A percentile compares a stretch with the other conserved stretches of the same genome.
Evolutionary conservation across 805 yeast species (phyloP).

Genomic region (Vanderwaltozyma yarrowii): DNA sequence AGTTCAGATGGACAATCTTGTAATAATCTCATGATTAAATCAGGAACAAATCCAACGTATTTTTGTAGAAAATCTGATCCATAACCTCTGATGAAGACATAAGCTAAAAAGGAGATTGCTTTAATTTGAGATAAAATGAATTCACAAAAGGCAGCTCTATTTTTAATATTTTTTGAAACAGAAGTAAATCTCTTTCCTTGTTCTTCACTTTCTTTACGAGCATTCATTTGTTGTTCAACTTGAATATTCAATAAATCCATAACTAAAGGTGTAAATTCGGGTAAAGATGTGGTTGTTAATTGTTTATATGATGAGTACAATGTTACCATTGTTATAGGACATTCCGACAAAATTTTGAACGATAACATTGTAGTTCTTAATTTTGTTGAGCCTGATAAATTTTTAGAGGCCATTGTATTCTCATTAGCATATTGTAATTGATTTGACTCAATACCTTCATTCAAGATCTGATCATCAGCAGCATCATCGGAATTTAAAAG

Average conservation of each 20-base stretch:
- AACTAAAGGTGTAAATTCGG: conserved; percentile 71
- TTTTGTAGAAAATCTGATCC: conserved; percentile 51
- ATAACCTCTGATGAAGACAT: conserved; percentile 77
- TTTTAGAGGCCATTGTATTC: not conserved
- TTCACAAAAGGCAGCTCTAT: conserved; percentile 75
- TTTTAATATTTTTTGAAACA: conserved; percentile 64
- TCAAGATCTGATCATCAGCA: not conserved
- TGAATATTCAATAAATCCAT: conserved; percentile 64
- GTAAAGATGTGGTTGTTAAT: conserved; percentile 58
- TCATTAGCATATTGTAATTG: not conserved
- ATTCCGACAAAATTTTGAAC: conserved; percentile 86
- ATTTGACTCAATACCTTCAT: not conserved
- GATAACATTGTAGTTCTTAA: conserved; percentile 65
- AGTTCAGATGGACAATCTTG: conserved; percentile 95
- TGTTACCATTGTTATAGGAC: conserved; percentile 94
- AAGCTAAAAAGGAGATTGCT: conserved; percentile 91
- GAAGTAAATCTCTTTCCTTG: conserved; percentile 54
- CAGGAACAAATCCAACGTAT: conserved; percentile 65
- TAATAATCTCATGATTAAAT: conserved; percentile 68
- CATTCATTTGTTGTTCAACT: conserved; percentile 69
- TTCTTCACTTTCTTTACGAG: conserved; percentile 46
- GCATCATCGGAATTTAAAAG: conserved; percentile 4
- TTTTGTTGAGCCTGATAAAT: conserved; percentile 26
- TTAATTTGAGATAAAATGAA: conserved; percentile 89
- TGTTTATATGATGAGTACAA: conserved; percentile 80